Evolutionary conservation across 768 basidiomycete species (phyloP), one percentile per base, ranked within the genome.

Genomic region (Boletus subcaerulescens): DNA sequence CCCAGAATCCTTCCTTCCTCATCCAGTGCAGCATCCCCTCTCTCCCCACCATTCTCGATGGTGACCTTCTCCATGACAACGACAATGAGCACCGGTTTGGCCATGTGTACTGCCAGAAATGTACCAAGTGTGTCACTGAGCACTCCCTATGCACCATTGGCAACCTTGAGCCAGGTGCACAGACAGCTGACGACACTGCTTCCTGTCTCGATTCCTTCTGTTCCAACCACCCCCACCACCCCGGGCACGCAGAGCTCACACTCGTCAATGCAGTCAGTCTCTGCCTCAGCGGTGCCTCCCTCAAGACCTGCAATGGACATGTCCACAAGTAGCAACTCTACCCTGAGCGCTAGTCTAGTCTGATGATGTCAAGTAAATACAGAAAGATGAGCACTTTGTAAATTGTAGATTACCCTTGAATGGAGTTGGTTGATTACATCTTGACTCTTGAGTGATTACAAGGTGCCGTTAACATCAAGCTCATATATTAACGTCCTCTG

Each of bases 321-420:
- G 41, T 22, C 59, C 24, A 39, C 57, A 3, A 10, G 29, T 11
- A 43, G 48, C 52, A 20, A 18, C 22, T 29, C 47, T 5, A n/a
- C 45, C 35, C 13, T 14, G 41, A 51, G 42, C 9, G 9, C 35
- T 5, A 38, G 41, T 40, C 50, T 12, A 31, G 29, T 15, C 9
- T 60, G 32, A 56, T 60, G 32, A 56, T 44, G 64, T 13, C 31
- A 38, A 45, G 31, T 32, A n/a, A 36, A 48, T 48, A 3, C 17
- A 15, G 12, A 15, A 44, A 32, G 42, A 48, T 22, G 10, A 35
- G 40, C 29, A 46, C 29, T 54, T 20, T 60, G 56, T 58, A 46
- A 9, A 43, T 33, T 5, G 61, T 63, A 63, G 42, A 45, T 56
- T 32, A 49, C 22, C n/a, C n/a, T n/a, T n/a, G n/a, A n/a, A n/a